Base-by-base conservation (phyloP, 805 yeast species). In the Suhomyces sp. region DNA sequence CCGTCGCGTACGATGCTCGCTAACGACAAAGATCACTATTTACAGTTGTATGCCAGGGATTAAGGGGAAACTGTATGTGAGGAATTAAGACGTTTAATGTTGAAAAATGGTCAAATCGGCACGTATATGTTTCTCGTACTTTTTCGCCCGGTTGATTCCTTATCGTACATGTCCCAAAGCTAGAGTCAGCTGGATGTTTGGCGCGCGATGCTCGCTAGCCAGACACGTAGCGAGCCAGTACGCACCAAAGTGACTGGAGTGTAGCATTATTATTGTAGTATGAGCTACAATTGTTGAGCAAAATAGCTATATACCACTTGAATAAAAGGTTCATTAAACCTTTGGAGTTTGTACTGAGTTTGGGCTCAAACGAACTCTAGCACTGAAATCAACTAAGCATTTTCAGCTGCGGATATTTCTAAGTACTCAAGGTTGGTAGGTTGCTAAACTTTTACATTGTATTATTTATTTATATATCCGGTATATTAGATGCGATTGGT, bases 401-500 rank as follows among this genome's bases (percentile, higher is more conserved):
- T 9, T 27, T 27, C 12, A 26, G 29, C 29, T 26, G 29, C 29
- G 29, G 10, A 27, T 9, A 8, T 9, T 27, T 27, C 12, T 2
- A 4, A 27, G 29, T 2, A 8, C 29, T 27, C 0, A 9, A 27
- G 29, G 12, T 2, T 27, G 7, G 10, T 27, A 12, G 29, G 8
- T 27, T 27, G 29, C 29, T 9, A 8, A 27, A 27, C 29, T 27
- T 27, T 27, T 27, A 27, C 12, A 2, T 27, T 27, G 29, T 29
- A 29, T 29, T 12, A 29, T 27, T 27, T 27, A 12, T 29, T 29
- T 29, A 29, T 29, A 29, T 29, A 29, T 29, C 33, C 33, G 6
- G 33, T 29, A 29, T 29, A 29, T 29, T 38, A 38, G 15, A 19
- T 26, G n/a, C 55, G 35, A 49, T 67, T 70, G 10, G 73, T 66